phyloP scores from a whole-genome alignment of 129 eudicot species.

The Tagetes erecta region DNA sequence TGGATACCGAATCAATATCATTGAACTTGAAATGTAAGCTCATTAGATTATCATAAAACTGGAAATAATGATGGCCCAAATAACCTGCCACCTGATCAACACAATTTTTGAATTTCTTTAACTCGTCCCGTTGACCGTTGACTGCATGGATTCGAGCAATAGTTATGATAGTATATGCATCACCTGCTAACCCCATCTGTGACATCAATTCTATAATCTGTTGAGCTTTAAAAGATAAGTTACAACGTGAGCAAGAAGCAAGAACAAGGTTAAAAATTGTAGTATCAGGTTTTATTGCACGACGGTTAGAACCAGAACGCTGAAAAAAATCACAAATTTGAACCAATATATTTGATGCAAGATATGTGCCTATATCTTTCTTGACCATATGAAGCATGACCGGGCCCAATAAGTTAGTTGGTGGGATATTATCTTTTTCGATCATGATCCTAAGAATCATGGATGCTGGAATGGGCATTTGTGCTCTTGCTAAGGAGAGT shows the following conservation, averaged over 20 bases:
- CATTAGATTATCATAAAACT: conserved; percentile 57
- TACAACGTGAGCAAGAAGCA: conserved; percentile 66
- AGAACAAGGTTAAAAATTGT: conserved; percentile 75
- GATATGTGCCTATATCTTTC: conserved; percentile 58
- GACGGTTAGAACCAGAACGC: conserved; percentile 27
- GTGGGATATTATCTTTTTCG: conserved; percentile 47
- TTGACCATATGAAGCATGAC: conserved; percentile 78
- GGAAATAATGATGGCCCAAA: conserved; percentile 49
- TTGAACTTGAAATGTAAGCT: conserved; percentile 67
- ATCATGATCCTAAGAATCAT: conserved; percentile 63
- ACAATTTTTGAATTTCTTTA: conserved; percentile 59
- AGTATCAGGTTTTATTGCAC: conserved; percentile 54
- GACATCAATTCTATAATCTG: conserved; percentile 80
- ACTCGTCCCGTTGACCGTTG: conserved; percentile 65
- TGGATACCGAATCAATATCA: conserved; percentile 66
- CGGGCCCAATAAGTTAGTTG: conserved; percentile 44
- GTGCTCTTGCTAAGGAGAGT: conserved; percentile 69
- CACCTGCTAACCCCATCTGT: conserved; percentile 62
- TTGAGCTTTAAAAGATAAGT: conserved; percentile 59
- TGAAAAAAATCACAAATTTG: conserved; percentile 58
- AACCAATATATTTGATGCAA: conserved; percentile 78
- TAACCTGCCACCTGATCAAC: conserved; percentile 53
- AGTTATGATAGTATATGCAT: conserved; percentile 57
- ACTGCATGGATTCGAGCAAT: conserved; percentile 59
- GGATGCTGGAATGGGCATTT: conserved; percentile 63